Evolutionary conservation across 768 basidiomycete genomes (phyloP).

Genomic region (Lactarius trivialis): DNA sequence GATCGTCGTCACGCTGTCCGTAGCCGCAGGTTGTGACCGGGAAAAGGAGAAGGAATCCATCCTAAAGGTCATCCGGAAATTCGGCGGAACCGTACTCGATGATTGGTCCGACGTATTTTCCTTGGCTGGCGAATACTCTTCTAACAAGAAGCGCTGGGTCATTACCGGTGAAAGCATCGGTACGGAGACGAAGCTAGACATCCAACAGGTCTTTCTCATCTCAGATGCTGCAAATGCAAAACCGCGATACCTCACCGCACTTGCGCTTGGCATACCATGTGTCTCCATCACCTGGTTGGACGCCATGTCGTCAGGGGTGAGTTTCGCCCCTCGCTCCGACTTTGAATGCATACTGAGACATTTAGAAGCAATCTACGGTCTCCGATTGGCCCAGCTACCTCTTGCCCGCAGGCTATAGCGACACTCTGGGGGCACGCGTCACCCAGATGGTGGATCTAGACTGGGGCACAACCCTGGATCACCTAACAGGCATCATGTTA

Average conservation of each 20-base stretch:
- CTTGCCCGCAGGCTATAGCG: constrained; percentile 44
- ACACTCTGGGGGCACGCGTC: constrained; percentile 34
- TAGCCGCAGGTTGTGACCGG: constrained; percentile 32
- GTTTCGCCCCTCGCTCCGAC: constrained; percentile 3
- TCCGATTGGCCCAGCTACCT: constrained; percentile 60
- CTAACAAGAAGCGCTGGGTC: constrained; percentile 46
- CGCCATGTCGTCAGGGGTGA: constrained; percentile 32
- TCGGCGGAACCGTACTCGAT: constrained; percentile 54
- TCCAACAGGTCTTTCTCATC: constrained; percentile 56
- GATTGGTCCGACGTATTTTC: constrained; percentile 53
- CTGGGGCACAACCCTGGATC: constrained; percentile 45
- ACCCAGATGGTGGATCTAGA: constrained; percentile 44
- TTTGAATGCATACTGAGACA: neutral
- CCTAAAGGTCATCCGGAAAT: constrained; percentile 38
- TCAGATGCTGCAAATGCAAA: constrained; percentile 63
- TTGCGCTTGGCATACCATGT: constrained; percentile 85
- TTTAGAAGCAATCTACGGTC: constrained; percentile 6
- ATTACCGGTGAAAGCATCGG: constrained; percentile 43
- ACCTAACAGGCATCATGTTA: constrained; percentile 52
- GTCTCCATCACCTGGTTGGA: constrained; percentile 53
- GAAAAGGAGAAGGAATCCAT: constrained; percentile 39
- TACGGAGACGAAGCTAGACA: constrained; percentile 37
- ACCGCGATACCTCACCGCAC: constrained; percentile 72
- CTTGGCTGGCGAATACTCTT: constrained; percentile 46
- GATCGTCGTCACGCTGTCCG: constrained; percentile 51